A percentile compares a stretch with the other conserved stretches of the same genome.
These are phyloP conservation scores for Fistulifera pelliculosa DNA, from an alignment of 108 stramenopile species.

Conservation along the genomic window DNA sequence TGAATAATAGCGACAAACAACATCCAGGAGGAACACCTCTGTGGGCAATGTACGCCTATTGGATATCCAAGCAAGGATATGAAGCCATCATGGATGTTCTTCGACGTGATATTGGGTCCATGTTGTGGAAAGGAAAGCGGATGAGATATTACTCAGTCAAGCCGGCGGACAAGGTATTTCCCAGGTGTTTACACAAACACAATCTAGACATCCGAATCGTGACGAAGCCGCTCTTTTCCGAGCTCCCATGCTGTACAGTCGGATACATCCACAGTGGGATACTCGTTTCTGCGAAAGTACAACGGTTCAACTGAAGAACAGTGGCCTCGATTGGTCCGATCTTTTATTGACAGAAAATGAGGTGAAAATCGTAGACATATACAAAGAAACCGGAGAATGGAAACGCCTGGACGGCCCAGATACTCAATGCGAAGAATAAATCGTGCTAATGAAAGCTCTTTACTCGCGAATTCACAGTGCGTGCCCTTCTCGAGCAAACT, in stretches of 20 bases:
- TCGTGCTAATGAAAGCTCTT: no score
- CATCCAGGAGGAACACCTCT: slow-evolving; percentile 69
- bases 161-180: slow-evolving; percentile 80
- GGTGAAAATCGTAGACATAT: slow-evolving; percentile 33
- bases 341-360: slow-evolving; percentile 63
- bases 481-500: no score
- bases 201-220: slow-evolving; percentile 53
- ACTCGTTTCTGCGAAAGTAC: slow-evolving; percentile 69
- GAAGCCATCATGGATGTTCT: slow-evolving; percentile 39
- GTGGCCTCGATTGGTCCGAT: slow-evolving; percentile 53
- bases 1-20: slow-evolving; percentile 10
- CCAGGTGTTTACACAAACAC: slow-evolving; percentile 32
- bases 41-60: slow-evolving; percentile 80
- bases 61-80: slow-evolving; percentile 56
- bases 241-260: slow-evolving; percentile 80
- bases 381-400: slow-evolving; percentile 50
- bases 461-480: no score
- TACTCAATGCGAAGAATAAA: no score
- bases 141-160: slow-evolving; percentile 67
- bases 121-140: slow-evolving; percentile 80
- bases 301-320: slow-evolving; percentile 42
- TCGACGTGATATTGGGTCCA: slow-evolving; percentile 67
- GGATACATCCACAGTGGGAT: slow-evolving; percentile 74
- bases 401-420: no score
- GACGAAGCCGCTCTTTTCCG: slow-evolving; percentile 69